Evolutionary conservation across 768 basidiomycete species (phyloP).

Genomic region (Podaxis mareebaensis): DNA sequence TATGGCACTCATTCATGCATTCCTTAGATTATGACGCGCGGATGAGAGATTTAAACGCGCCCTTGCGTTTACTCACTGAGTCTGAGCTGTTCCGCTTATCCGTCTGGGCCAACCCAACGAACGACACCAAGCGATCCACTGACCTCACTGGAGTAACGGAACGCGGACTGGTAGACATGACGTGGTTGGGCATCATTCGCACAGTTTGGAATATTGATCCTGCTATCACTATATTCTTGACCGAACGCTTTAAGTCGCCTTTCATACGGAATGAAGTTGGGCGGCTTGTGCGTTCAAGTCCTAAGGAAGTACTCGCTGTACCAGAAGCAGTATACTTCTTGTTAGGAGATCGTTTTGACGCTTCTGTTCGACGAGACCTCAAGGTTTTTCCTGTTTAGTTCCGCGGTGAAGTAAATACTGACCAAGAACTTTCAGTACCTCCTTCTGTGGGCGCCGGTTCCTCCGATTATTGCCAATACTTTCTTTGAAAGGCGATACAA

Average conservation of each 20-base stretch:
- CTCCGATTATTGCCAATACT: constrained; percentile 77
- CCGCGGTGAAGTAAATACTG: neutral
- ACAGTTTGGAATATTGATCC: constrained; percentile 84
- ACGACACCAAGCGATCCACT: constrained; percentile 67
- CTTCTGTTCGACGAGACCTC: constrained; percentile 61
- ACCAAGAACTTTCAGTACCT: constrained; percentile 57
- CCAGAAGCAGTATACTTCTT: constrained; percentile 84
- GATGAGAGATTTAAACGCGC: constrained; percentile 67
- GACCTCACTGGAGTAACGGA: constrained; percentile 57
- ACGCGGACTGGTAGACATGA: constrained; percentile 58
- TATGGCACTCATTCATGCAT: neutral
- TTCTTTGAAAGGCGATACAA: constrained; percentile 86
- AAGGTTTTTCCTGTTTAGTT: constrained; percentile 48
- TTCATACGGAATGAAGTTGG: constrained; percentile 71
- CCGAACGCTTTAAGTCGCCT: constrained; percentile 83
- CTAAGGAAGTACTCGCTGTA: constrained; percentile 66
- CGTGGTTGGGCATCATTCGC: constrained; percentile 69
- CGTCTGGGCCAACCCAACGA: constrained; percentile 90
- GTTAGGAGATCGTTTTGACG: constrained; percentile 70
- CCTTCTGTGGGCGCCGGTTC: constrained; percentile 84
- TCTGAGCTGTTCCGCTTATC: constrained; percentile 85
- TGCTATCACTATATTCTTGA: constrained; percentile 77
- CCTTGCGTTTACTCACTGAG: constrained; percentile 83
- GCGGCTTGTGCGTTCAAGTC: constrained; percentile 71
- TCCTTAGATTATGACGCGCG: constrained; percentile 54